These are phyloP conservation scores for Cichorium intybus DNA, from an alignment of 140 eudicot species.

Conservation along the genomic window DNA sequence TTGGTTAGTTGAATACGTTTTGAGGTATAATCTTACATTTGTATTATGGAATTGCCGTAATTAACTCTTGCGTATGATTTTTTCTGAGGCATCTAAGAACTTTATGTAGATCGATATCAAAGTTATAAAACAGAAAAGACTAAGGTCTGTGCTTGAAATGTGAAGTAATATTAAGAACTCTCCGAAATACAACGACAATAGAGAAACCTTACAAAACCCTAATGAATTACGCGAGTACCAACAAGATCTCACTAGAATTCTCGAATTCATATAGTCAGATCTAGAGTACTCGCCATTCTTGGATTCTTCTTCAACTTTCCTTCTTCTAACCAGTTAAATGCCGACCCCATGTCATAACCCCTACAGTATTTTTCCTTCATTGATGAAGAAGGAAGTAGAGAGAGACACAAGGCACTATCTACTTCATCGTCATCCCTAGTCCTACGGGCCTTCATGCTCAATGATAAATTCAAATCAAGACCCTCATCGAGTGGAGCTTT, in stretches of 20 bases:
- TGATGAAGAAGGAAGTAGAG: conserved; percentile 21
- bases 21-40: too few species aligned
- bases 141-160: not conserved
- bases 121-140: not conserved
- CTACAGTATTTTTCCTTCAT: not conserved
- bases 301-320: conserved; percentile 1
- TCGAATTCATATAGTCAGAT: conserved; percentile 33
- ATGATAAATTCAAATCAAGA: conserved; percentile 18
- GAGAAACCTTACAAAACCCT: not conserved
- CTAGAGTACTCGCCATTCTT: conserved; percentile 36
- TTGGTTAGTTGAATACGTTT: too few species aligned
- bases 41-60: too few species aligned
- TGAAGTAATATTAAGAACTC: not conserved
- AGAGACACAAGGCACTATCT: conserved; percentile 25
- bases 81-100: not conserved
- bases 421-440: conserved; percentile 18
- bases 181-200: not conserved
- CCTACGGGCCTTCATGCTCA: conserved; percentile 5
- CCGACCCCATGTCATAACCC: not conserved
- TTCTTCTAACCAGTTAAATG: conserved; percentile 1
- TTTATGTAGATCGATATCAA: not conserved
- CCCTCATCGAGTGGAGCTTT: not conserved
- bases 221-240: conserved; percentile 25
- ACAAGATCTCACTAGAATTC: conserved; percentile 36
- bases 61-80: not conserved